These are phyloP conservation scores for Sparassis latifolia DNA, from an alignment of 1,284 basidiomycete species.

Conservation along the genomic window DNA sequence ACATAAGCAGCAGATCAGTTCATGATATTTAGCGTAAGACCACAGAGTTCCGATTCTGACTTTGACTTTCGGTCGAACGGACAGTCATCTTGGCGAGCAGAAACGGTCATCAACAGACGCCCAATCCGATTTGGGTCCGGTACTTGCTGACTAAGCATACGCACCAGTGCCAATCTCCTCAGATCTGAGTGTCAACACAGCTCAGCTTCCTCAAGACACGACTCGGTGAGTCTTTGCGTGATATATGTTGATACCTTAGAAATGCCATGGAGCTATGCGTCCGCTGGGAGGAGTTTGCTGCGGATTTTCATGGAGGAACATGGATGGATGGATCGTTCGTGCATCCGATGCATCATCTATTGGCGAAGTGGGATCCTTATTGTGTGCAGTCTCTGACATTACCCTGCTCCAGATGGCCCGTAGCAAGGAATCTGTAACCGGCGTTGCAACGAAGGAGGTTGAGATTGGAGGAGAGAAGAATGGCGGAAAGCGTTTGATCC, in stretches of 20 bases:
- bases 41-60: not conserved
- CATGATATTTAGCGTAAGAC: not conserved
- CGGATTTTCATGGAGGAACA: constrained; percentile 5
- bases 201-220: constrained; percentile 32
- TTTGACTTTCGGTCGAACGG: not conserved
- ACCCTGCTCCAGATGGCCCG: constrained; percentile 74
- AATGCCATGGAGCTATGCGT: too few relatives aligned
- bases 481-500: constrained; percentile 81
- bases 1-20: constrained; percentile 1
- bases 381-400: constrained; percentile 15
- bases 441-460: constrained; percentile 81
- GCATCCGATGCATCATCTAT: constrained; percentile 28
- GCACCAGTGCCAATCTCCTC: constrained; percentile 1
- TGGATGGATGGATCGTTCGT: constrained; percentile 30
- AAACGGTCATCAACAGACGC: not conserved
- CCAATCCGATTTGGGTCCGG: not conserved
- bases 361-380: not conserved
- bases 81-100: not conserved
- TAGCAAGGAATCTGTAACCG: constrained; percentile 80
- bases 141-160: constrained; percentile 8
- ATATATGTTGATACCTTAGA: not conserved
- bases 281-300: too few relatives aligned
- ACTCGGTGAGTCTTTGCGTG: constrained; percentile 29
- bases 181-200: constrained; percentile 17
- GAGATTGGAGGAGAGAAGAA: constrained; percentile 88